phyloP scores from a whole-genome alignment of 192 early-diverging fungal species.

The Backusella sp. region DNA sequence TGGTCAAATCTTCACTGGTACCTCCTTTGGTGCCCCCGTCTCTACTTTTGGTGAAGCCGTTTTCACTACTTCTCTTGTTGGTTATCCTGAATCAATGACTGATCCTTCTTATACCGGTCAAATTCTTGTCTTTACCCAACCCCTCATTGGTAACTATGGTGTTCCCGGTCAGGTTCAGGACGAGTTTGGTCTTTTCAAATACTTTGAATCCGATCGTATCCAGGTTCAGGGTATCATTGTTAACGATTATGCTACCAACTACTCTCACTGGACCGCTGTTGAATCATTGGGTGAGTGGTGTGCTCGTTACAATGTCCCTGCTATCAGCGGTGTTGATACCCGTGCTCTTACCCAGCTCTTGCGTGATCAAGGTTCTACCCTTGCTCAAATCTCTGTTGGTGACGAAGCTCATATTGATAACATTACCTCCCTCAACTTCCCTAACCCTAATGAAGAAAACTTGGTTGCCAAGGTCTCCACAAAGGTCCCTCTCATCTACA shows the following conservation, averaged over 20 bases:
- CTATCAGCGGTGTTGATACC: conserved; percentile 90
- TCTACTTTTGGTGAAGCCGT: conserved; percentile 86
- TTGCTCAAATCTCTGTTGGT: conserved; percentile 74
- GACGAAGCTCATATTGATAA: conserved; percentile 41
- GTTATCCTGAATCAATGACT: conserved; percentile 97
- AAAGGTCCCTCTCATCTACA: conserved; percentile 64
- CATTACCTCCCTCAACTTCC: conserved; percentile 42
- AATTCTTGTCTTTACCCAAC: conserved; percentile 96
- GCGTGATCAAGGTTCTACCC: conserved; percentile 82
- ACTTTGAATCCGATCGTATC: conserved; percentile 86
- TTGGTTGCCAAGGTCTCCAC: conserved; percentile 82
- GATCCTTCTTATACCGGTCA: conserved; percentile 97
- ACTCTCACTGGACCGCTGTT: conserved; percentile 94
- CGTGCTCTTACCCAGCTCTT: conserved; percentile 84
- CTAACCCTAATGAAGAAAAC: conserved; percentile 75
- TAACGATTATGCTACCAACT: conserved; percentile 86
- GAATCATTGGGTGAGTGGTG: conserved; percentile 92
- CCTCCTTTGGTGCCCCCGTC: conserved; percentile 81
- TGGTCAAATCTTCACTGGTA: conserved; percentile 80
- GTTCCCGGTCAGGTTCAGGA: conserved; percentile 76
- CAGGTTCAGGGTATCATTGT: conserved; percentile 88
- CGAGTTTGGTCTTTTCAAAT: conserved; percentile 76
- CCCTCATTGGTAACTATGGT: conserved; percentile 95
- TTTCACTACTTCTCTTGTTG: conserved; percentile 92
- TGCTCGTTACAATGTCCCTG: conserved; percentile 76